A percentile compares a stretch with the other conserved stretches of the same genome.
phyloP scores from a whole-genome alignment of 768 basidiomycete genomes.

The Fomitopsis serialis region DNA sequence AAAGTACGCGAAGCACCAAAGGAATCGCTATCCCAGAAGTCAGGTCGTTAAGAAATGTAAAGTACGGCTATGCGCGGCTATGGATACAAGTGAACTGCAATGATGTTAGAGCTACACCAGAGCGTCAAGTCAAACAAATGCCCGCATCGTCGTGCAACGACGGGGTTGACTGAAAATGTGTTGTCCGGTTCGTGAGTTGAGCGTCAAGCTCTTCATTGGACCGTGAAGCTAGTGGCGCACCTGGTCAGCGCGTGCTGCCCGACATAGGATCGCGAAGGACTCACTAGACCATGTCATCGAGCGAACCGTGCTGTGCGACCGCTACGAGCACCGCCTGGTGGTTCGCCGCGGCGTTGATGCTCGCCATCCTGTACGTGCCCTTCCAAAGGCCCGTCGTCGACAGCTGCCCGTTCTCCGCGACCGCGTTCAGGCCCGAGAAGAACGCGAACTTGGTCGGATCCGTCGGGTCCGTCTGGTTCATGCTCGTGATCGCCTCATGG shows the following conservation, averaged over 20 bases:
- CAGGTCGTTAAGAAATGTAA: no score
- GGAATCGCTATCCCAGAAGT: no score
- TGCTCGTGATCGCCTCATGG: conserved; percentile 40
- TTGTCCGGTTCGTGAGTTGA: not conserved
- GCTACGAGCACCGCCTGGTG: conserved; percentile 32
- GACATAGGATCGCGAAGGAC: not conserved
- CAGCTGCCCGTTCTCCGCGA: conserved; percentile 40
- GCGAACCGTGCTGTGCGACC: conserved; percentile 32
- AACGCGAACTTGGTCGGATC: conserved; percentile 48
- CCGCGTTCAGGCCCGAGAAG: no score
- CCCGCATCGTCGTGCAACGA: not conserved
- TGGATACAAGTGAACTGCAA: not conserved
- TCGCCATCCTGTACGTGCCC: conserved; percentile 44
- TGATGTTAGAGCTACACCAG: conserved; percentile 2
- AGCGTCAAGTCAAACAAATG: not conserved
- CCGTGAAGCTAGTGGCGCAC: conserved; percentile 11
- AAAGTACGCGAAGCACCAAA: no score
- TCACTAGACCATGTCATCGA: conserved; percentile 32
- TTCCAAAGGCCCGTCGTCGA: conserved; percentile 45
- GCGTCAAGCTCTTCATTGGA: conserved; percentile 5
- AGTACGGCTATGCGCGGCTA: not conserved
- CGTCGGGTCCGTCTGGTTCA: conserved; percentile 43
- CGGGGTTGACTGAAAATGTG: no score
- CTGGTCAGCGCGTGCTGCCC: not conserved
- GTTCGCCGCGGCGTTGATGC: conserved; percentile 39